Evolutionary conservation across 164 flowering plant genomes (phyloP), one percentile per base, ranked within the genome.

Genomic region (Sedum album): DNA sequence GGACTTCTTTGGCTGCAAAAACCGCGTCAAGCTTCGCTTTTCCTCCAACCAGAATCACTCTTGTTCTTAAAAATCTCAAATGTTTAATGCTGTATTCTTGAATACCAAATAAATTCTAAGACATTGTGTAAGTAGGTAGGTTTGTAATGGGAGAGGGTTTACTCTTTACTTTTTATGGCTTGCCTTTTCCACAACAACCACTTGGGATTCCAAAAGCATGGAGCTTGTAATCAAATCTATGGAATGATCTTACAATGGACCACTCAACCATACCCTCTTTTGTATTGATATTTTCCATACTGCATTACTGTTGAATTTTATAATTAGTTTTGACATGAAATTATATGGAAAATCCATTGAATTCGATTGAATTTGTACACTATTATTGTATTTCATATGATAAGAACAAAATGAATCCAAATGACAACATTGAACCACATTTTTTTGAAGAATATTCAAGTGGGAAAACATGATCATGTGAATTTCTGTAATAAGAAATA

Each of bases 151-250:
- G 60, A 55, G 60, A 55, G 31, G 31, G n/a, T n/a, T 25, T 55
- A 15, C 25, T 25, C 15, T 55, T 55, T 25, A 9, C 31, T 55
- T 55, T 25, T 13, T 11, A 55, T 55, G 30, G 2, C 30, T 25
- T 8, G 25, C 8, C 60, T 55, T 55, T 55, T 55, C 30, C 9
- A 55, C 60, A 55, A 55, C 60, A 25, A 55, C 60, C 60, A 55
- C 60, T 55, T 55, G 60, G 60, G 60, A 55, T 55, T 55, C 60
- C 60, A 55, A 55, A 55, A 53, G 31, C 13, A 30, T 13, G 28
- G 31, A 53, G 31, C 15, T 21, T 53, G 9, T 55, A 55, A 55
- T 55, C 18, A 55, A 55, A 55, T 55, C 60, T 55, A 55, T 6
- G 10, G 60, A 55, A 55, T 23, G 31, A 55, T 55, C 60, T 53